Evolutionary conservation across 2,329 filamentous ascomycete genomes (phyloP), one percentile per base, ranked within the genome.

Genomic region (Cephalotrichum gorgonifer): DNA sequence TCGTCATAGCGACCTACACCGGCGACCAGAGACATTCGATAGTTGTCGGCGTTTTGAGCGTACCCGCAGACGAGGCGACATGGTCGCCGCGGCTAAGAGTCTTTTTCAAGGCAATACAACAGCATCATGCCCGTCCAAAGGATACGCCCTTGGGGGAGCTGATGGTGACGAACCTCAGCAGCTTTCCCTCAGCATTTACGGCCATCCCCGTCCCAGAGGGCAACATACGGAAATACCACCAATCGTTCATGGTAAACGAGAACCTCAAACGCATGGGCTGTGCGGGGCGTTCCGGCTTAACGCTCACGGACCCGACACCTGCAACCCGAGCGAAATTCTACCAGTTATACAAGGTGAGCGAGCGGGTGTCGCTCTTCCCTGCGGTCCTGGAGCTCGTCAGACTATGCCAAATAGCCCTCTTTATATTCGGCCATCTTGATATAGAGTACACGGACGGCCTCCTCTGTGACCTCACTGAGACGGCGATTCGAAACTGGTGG

Each of bases 401-500:
- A 62, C 74, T 95, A 28, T 97, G 90, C 57, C 93, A 98, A 64
- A 80, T 88, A 30, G 89, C 93, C 0, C 69, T 98, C 51, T 84
- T 87, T 60, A 72, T 96, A 52, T 98, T 96, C 64, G 87, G 85
- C 48, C 88, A 90, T 62, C 71, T 97, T 6, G 83, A 87, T n/a
- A 77, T 84, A 27, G 86, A 90, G 55, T 97, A 95, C 62, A 86
- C 88, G 7, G 93, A 98, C 59, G 93, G 93, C 0, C 69, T 96
- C 23, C 76, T 98, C 3, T 98, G 93, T 63, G 93, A 98, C 67
- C 75, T 93, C 41, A 97, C 93, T 0, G 93, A 98, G 63, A 83
- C 78, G 53, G 88, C 90, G 2, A 81, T 97, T 57, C 85, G 83
- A 53, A 87, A 96, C 63, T 98, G 93, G 93, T 97, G 93, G 93